Evolutionary conservation across 352 stramenopile species (phyloP), one percentile per base, ranked within the genome.

Genomic region (Pythium aristosporum): DNA sequence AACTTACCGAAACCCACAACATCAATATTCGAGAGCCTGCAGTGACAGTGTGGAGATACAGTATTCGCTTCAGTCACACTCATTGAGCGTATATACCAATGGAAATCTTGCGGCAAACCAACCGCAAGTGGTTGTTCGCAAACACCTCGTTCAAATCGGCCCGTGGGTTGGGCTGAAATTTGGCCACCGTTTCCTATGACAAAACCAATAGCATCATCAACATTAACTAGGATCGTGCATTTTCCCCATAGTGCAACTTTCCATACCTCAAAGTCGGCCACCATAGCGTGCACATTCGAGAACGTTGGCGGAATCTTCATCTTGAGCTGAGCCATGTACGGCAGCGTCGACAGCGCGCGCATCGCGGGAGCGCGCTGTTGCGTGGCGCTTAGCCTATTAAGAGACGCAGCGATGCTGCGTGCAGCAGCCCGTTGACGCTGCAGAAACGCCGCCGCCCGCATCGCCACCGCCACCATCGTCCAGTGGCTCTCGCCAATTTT

Each of bases 111-210:
- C 9, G 32, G 13, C 34, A 28, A 28, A 39, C 21, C 6, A 43
- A 85, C 80, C 74, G 61, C 54, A 91, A 53, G 52, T 89, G 80
- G 63, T 91, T 91, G 68, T 89, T 91, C 18, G 80, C 77, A 37
- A 91, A 91, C 15, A 91, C 78, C 30, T 88, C 80, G 44, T 87
- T 82, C 16, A 72, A 73, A 46, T 76, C 64, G n/a, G 73, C 68
- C 18, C 54, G 70, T 7, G 61, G 25, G 52, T 75, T 80, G n/a
- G 80, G 77, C 36, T 53, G 37, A 57, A 89, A 89, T 13, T 65
- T 68, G 30, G 69, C 46, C 53, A 79, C 73, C n/a, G 74, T 66
- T 25, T 70, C 66, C 80, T 88, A 42, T 36, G 44, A 10, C 43
- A 15, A n/a, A n/a, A n/a, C n/a, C n/a, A 50, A 5, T 36, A 63